Conservation (phyloP, 495 filamentous ascomycete genomes). For the Penicillium desertorum region DNA sequence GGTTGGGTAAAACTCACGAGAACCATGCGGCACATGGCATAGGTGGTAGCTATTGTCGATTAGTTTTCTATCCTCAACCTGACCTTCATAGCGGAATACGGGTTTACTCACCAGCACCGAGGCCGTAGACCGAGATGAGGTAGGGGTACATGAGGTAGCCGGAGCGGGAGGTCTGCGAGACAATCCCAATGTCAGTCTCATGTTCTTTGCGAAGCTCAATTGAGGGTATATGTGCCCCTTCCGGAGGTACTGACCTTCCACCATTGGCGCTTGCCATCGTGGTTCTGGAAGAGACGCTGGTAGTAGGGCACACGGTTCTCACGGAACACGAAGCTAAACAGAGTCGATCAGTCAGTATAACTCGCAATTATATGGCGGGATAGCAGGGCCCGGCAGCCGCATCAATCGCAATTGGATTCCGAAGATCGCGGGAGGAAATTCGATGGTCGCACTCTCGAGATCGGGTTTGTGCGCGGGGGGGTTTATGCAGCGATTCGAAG, state of each 20-base stretch:
- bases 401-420: constrained; percentile 26
- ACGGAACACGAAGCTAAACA: constrained; percentile 67
- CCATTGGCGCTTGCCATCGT: constrained; percentile 82
- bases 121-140: constrained; percentile 66
- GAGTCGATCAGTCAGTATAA: constrained; percentile 13
- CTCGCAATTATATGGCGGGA: constrained; percentile 2
- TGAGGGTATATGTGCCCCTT: constrained; percentile 1
- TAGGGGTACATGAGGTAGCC: constrained; percentile 69
- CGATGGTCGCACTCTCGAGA: constrained; percentile 17
- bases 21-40: constrained; percentile 57
- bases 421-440: constrained; percentile 21
- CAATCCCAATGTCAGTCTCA: constrained; percentile 15
- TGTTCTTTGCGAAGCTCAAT: constrained; percentile 11
- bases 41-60: constrained; percentile 49
- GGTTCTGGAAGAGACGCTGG: constrained; percentile 78
- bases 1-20: constrained; percentile 43
- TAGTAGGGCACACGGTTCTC: constrained; percentile 82
- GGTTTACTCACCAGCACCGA: constrained; percentile 43
- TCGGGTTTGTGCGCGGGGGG: constrained; percentile 14
- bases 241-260: constrained; percentile 65
- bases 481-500: constrained; percentile 11
- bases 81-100: constrained; percentile 45
- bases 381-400: background rate
- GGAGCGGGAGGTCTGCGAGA: constrained; percentile 60
- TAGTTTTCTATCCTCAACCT: constrained; percentile 17